phyloP scores from a whole-genome alignment of 2,329 filamentous ascomycete genomes.

The Dothistroma pini region DNA sequence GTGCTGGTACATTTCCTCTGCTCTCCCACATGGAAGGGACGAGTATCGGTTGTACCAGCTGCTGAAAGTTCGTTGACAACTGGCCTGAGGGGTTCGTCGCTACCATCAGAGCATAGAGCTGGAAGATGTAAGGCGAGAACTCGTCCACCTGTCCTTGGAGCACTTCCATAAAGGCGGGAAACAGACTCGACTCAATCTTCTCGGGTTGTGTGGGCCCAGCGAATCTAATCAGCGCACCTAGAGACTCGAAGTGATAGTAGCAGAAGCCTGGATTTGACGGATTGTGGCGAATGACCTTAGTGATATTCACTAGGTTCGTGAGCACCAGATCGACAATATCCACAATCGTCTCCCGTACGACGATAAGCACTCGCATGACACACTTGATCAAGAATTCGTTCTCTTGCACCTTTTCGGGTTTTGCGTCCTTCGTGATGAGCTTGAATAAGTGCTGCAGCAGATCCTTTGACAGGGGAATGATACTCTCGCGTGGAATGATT shows the following conservation, averaged over 20 bases:
- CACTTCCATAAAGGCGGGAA: slow-evolving; percentile 76
- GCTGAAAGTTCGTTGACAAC: slow-evolving; percentile 76
- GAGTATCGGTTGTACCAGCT: slow-evolving; percentile 73
- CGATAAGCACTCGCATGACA: slow-evolving; percentile 94
- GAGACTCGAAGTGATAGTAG: slow-evolving; percentile 95
- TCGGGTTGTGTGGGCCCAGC: slow-evolving; percentile 65
- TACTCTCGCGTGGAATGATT: slow-evolving; percentile 74
- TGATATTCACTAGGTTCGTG: slow-evolving; percentile 81
- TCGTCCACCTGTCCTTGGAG: slow-evolving; percentile 82
- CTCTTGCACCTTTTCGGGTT: slow-evolving; percentile 91
- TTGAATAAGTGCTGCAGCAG: slow-evolving; percentile 86
- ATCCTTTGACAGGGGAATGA: slow-evolving; percentile 78
- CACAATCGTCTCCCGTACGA: slow-evolving; percentile 77
- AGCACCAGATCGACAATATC: slow-evolving; percentile 75
- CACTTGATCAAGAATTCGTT: slow-evolving; percentile 99
- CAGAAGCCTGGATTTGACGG: slow-evolving; percentile 98
- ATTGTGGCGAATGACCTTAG: slow-evolving; percentile 86
- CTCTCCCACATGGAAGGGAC: slow-evolving; percentile 84
- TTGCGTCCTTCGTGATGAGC: slow-evolving; percentile 78
- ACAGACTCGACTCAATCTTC: slow-evolving; percentile 75
- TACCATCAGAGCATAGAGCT: slow-evolving; percentile 85
- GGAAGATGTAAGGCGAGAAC: slow-evolving; percentile 95
- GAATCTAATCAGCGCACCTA: slow-evolving; percentile 83
- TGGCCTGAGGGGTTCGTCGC: slow-evolving; percentile 78
- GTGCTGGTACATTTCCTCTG: slow-evolving; percentile 86